Evolutionary conservation across 768 basidiomycete species (phyloP).

Genomic region (Auriculariales sp.): DNA sequence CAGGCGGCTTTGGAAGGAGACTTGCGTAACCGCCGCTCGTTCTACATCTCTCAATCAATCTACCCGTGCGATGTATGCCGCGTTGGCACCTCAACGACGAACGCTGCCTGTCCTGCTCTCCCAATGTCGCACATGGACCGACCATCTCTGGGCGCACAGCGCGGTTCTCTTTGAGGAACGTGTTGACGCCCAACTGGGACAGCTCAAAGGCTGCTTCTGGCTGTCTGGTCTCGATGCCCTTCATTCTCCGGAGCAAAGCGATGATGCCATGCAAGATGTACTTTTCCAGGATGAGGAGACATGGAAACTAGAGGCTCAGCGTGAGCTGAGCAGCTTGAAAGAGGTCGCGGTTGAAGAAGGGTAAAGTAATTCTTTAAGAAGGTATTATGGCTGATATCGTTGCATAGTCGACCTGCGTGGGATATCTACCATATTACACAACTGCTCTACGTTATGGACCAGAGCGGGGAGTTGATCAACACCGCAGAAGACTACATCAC

Average conservation of each 20-base stretch:
- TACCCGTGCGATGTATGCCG: slow-evolving; percentile 69
- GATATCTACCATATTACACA: slow-evolving; percentile 77
- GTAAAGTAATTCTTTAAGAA: slow-evolving; percentile 20
- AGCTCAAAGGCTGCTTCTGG: slow-evolving; percentile 67
- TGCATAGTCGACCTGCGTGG: slow-evolving; percentile 39
- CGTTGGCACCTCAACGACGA: slow-evolving; percentile 59
- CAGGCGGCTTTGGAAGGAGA: slow-evolving; percentile 75
- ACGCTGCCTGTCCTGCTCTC: slow-evolving; percentile 45
- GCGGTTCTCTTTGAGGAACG: slow-evolving; percentile 72
- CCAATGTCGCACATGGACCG: slow-evolving; percentile 83
- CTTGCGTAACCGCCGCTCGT: slow-evolving; percentile 61
- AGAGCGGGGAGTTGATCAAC: slow-evolving; percentile 52
- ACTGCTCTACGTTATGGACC: slow-evolving; percentile 58
- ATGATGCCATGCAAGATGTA: slow-evolving; percentile 8
- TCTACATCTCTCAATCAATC: slow-evolving; percentile 21
- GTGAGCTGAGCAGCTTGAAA: slow-evolving; percentile 41
- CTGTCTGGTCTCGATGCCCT: slow-evolving; percentile 33
- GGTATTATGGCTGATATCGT: not conserved
- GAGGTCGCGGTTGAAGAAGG: slow-evolving; percentile 49
- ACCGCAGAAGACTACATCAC: slow-evolving; percentile 19
- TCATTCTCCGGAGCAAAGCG: slow-evolving; percentile 18
- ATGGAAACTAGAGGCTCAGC: slow-evolving; percentile 52
- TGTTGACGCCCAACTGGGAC: slow-evolving; percentile 50
- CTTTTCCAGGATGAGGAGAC: slow-evolving; percentile 18
- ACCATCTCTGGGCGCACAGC: slow-evolving; percentile 87